Percentiles rank a stretch among this genome's conserved stretches.
Conservation (phyloP, 129 eudicot genomes). For the Lactuca sativa region DNA sequence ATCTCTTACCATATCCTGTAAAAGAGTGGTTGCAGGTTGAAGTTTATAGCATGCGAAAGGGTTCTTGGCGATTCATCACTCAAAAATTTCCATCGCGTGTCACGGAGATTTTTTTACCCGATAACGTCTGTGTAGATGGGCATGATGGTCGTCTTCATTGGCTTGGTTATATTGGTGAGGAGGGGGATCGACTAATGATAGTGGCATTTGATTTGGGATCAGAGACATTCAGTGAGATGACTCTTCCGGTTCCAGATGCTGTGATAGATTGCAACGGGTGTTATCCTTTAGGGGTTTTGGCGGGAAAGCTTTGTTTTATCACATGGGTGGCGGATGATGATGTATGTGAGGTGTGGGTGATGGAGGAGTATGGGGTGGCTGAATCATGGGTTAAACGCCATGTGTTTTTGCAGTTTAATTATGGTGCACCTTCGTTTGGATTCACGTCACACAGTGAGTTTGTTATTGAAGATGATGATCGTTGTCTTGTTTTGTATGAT, state of each 20-base stretch:
- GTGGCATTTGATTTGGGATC: not conserved
- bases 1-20: not conserved
- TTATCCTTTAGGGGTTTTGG: not conserved
- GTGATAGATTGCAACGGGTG: not conserved
- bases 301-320: slow-evolving; percentile 1
- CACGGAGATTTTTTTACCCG: too few species aligned
- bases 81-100: not conserved
- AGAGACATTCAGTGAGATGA: not conserved
- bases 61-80: not conserved
- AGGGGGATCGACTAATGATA: not conserved
- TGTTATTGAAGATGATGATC: too few species aligned
- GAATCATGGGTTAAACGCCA: not conserved
- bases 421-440: too few species aligned
- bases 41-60: not conserved
- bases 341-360: not conserved
- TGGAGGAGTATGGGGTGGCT: too few species aligned
- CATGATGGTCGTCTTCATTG: not conserved
- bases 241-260: not conserved
- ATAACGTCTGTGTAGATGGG: not conserved
- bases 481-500: too few species aligned
- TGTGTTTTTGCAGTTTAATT: not conserved
- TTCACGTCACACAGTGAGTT: too few species aligned
- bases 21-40: not conserved
- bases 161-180: not conserved
- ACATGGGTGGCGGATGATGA: not conserved